A percentile compares a stretch with the other conserved stretches of the same genome.
Conservation (phyloP, 805 yeast species). For the Metschnikowia lachancei region DNA sequence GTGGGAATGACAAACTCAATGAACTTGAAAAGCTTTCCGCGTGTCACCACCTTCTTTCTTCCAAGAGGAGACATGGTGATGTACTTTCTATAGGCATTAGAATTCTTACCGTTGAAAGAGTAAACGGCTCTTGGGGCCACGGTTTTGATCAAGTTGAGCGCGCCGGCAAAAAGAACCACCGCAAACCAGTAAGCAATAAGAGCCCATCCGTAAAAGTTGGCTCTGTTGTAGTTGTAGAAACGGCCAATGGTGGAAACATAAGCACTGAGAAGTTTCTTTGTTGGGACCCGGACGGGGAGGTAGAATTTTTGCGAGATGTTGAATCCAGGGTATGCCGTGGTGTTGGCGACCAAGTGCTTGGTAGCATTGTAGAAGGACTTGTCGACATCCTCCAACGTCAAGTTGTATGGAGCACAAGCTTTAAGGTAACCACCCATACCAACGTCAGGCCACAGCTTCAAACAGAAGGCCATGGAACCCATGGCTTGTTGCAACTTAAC, state of each 20-base stretch:
- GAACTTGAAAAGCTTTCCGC: conserved; percentile 9
- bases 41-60: conserved; percentile 14
- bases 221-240: conserved; percentile 39
- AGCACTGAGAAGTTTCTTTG: conserved; percentile 23
- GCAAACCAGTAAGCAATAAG: conserved; percentile 49
- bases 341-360: conserved; percentile 31
- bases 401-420: conserved; percentile 15
- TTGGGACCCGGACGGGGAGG: conserved; percentile 35
- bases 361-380: conserved; percentile 43
- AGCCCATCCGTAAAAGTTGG: conserved; percentile 39
- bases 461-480: conserved; percentile 39
- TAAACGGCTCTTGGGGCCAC: conserved; percentile 38
- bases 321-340: conserved; percentile 30
- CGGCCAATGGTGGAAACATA: conserved; percentile 30
- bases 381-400: conserved; percentile 33
- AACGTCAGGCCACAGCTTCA: conserved; percentile 24
- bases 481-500: conserved; percentile 36
- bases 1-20: conserved; percentile 33
- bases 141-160: conserved; percentile 38
- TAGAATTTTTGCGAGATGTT: conserved; percentile 28
- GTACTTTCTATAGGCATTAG: conserved; percentile 26
- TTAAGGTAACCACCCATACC: conserved; percentile 18
- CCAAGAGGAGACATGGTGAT: conserved; percentile 30
- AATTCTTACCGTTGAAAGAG: conserved; percentile 29
- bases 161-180: conserved; percentile 41